These are phyloP conservation scores for Penicillium daleae DNA, from an alignment of 495 filamentous ascomycete species.

Conservation along the genomic window DNA sequence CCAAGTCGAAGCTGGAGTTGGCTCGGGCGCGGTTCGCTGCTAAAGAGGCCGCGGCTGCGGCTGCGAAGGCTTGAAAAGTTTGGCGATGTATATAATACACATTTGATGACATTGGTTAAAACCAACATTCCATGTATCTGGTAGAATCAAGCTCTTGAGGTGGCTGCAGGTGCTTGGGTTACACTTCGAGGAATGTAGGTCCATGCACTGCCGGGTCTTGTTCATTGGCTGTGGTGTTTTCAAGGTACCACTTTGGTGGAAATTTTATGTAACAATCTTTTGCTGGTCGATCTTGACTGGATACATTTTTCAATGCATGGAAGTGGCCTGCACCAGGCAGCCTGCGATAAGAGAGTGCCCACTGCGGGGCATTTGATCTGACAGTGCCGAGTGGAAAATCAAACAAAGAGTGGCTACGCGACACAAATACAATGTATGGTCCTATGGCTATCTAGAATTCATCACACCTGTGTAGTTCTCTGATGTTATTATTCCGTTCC, in stretches of 20 bases:
- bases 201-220: neutral
- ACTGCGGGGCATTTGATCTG: constrained; percentile 8
- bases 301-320: too few species aligned
- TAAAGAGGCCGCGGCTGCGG: constrained; percentile 25
- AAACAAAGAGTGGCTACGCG: neutral
- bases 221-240: constrained; percentile 8
- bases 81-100: constrained; percentile 7
- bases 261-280: too few species aligned
- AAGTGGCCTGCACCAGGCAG: too few species aligned
- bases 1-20: constrained; percentile 53
- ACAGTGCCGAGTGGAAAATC: constrained; percentile 3
- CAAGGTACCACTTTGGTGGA: too few species aligned
- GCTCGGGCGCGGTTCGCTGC: constrained; percentile 51
- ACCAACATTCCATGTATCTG: neutral
- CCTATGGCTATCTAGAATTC: too few species aligned
- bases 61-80: constrained; percentile 7
- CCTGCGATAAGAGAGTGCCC: constrained; percentile 9
- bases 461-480: too few species aligned
- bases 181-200: neutral
- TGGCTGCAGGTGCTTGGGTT: neutral
- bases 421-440: neutral
- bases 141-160: neutral
- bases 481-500: too few species aligned
- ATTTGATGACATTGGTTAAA: constrained; percentile 20
- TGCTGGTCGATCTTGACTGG: too few species aligned